Percentiles rank a stretch among this genome's conserved stretches.
These are phyloP conservation scores for Mercurialis annua DNA, from an alignment of 345 rosid species.

Conservation along the genomic window DNA sequence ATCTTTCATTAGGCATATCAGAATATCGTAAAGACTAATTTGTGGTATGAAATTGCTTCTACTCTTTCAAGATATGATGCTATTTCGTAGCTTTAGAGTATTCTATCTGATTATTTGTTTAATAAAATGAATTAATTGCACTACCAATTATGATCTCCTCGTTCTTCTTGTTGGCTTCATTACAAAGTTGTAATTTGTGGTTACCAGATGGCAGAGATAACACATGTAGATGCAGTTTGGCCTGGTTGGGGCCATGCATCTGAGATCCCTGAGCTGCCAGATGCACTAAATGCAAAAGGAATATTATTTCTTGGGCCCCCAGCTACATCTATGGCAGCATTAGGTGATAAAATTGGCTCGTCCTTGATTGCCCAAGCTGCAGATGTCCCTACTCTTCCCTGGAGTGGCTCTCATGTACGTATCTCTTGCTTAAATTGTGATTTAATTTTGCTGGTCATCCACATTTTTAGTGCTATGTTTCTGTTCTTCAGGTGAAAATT, in stretches of 20 bases:
- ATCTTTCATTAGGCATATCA: not conserved
- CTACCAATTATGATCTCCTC: not conserved
- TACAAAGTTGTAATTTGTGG: conserved; percentile 15
- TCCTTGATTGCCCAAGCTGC: conserved; percentile 99
- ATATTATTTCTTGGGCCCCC: conserved; percentile 96
- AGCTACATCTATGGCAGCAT: conserved; percentile 82
- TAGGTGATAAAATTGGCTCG: conserved; percentile 98
- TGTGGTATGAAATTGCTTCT: not conserved
- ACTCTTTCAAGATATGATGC: not conserved
- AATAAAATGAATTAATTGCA: not conserved
- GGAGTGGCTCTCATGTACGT: conserved; percentile 98
- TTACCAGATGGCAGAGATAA: conserved; percentile 92
- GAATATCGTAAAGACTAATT: conserved; percentile 1
- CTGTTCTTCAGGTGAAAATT: conserved; percentile 68
- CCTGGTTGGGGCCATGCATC: conserved; percentile 99
- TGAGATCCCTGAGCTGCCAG: conserved; percentile 96
- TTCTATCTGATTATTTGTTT: conserved; percentile 1
- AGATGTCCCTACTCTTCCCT: conserved; percentile 97
- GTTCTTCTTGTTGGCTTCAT: not conserved
- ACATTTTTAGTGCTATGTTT: conserved; percentile 19
- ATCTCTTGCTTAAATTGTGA: conserved; percentile 3
- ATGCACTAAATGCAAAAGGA: conserved; percentile 79
- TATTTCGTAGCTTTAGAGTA: not conserved
- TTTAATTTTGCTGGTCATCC: conserved; percentile 5
- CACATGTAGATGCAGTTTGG: conserved; percentile 99